phyloP scores from a whole-genome alignment of 2,329 filamentous ascomycete species.

The Penicillium paneum region DNA sequence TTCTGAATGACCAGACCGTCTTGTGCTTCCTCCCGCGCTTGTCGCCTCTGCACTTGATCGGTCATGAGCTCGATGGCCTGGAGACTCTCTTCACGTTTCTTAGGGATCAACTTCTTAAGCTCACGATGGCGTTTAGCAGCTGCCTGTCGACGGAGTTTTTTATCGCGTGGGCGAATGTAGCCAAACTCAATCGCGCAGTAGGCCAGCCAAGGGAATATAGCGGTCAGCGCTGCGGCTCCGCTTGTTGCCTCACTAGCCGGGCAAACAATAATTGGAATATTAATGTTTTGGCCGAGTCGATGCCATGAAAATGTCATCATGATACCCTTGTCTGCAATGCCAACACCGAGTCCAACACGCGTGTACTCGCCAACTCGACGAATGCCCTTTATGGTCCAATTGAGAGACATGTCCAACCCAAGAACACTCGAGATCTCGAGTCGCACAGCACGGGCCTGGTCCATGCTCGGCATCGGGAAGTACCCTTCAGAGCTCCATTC shows the following conservation, averaged over 20 bases:
- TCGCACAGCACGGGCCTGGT: constrained; percentile 33
- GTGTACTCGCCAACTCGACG: constrained; percentile 39
- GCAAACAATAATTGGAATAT: constrained; percentile 39
- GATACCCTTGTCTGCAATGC: constrained; percentile 37
- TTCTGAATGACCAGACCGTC: constrained; percentile 40
- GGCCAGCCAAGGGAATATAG: constrained; percentile 38
- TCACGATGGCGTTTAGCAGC: constrained; percentile 37
- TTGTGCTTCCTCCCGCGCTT: constrained; percentile 33
- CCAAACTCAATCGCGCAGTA: constrained; percentile 45
- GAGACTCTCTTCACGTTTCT: constrained; percentile 37
- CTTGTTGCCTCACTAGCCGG: constrained; percentile 32
- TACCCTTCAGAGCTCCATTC: constrained; percentile 44
- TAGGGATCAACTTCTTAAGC: constrained; percentile 35
- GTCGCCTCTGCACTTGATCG: constrained; percentile 39
- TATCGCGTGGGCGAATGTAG: constrained; percentile 39
- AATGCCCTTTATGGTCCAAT: constrained; percentile 37
- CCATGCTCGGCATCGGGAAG: constrained; percentile 29
- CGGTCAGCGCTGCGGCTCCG: constrained; percentile 35
- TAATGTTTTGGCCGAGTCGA: constrained; percentile 41
- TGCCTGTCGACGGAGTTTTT: constrained; percentile 34
- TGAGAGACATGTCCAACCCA: constrained; percentile 27
- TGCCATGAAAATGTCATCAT: constrained; percentile 41
- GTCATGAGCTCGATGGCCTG: constrained; percentile 42
- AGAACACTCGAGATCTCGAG: constrained; percentile 33
- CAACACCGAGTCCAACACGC: constrained; percentile 40